Base-by-base conservation (phyloP, 441 rosid species). In the Sinapis alba region DNA sequence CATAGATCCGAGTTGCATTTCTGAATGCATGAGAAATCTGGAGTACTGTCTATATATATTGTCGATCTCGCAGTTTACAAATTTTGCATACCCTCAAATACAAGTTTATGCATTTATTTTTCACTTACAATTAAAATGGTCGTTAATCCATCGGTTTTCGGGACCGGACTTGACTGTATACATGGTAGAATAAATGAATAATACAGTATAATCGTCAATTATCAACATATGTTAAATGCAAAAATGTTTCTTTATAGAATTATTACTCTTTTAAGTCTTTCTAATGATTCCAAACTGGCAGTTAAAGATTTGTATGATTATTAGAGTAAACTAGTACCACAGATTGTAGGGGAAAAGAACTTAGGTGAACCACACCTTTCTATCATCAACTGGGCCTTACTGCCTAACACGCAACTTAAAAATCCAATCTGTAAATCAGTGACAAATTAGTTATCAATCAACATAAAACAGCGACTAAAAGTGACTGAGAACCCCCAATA, bases 171-270 rank as follows among this genome's bases (percentile, higher is more conserved):
- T 8, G 10, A 32, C 38, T 15, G 23, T 13, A 28, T 9, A 6
- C 20, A 10, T 23, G 6, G 7, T 23, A 16, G 12, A n/a, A n/a
- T n/a, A n/a, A n/a, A n/a, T n/a, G n/a, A n/a, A 20, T 9, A 1
- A 65, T 15, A 36, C 2, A 15, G 11, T 4, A 10, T 9, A 54
- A 61, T 24, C 24, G 38, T 34, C 62, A 32, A 1, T 58, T 18
- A 69, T 57, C 38, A 38, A 9, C 12, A 16, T 4, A 28, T 67
- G 28, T 32, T 62, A 62, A 72, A 53, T 72, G 43, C 15, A 32
- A 71, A 62, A n/a, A 47, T 51, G 15, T 0, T 2, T 28, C 7
- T 38, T 24, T 38, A 18, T 69, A 36, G n/a, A 20, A n/a, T 19
- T 61, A 19, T 28, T 57, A 60, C 11, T n/a, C n/a, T n/a, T 58